Base-by-base conservation (phyloP, 176 grass and related monocot species). In the Cymbopogon citratus region DNA sequence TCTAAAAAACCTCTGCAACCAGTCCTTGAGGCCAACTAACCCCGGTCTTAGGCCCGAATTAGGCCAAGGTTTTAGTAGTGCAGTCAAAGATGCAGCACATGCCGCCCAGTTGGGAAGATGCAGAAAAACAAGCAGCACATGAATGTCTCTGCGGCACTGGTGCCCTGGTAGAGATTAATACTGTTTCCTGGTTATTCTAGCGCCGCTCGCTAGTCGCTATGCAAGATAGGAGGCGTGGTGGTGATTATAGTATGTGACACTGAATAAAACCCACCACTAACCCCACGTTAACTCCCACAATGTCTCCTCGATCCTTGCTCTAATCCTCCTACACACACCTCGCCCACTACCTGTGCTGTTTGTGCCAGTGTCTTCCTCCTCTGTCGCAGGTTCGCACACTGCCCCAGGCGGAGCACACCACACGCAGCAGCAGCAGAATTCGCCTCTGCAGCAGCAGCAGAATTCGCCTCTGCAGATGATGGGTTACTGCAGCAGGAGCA, bases 61-160 rank as follows among this genome's bases (percentile, higher is more conserved):
- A 49, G 48, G 19, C 85, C 79, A 38, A 40, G 84, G 69, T 71
- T 71, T 71, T 65, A 15, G 46, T 71, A 16, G 56, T 82, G 78
- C 84, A 80, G 80, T 90, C 88, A 90, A 87, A 90, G 84, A 70
- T 82, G 83, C 72, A 57, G 84, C 88, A 84, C 88, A 76, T 90
- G 88, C 74, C 41, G 27, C 77, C 63, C 63, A 60, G 61, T 84
- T 27, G 69, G 49, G 29, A 54, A n/a, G 70, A 46, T 10, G 54
- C 78, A 83, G 76, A 82, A 33, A 82, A 68, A 18, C 76, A 71
- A 66, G 27, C 14, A 46, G 67, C 88, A 82, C 83, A 78, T 86
- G 87, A 89, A 63, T 71, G 0, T 2, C 44, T 3, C 45, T 15
- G 13, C 44, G 2, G 44, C 45, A 48, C 45, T 48, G 45, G 45